phyloP scores from a whole-genome alignment of 345 rosid genomes.

The Cardamine occulta region DNA sequence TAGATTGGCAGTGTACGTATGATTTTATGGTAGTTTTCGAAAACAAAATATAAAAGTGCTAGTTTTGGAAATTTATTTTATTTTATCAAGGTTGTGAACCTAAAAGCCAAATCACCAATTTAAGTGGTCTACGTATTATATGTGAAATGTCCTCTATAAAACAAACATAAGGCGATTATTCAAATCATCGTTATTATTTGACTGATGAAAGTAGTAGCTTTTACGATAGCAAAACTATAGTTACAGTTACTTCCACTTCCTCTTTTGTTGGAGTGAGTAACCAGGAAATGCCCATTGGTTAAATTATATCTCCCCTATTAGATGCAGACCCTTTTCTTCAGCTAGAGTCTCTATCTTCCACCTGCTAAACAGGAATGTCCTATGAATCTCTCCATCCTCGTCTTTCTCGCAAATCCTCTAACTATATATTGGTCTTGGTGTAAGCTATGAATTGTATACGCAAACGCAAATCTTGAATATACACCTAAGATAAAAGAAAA shows the following conservation, averaged over 20 bases:
- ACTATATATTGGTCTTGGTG: conserved; percentile 35
- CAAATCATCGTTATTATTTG: neutral
- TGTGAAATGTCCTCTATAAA: neutral
- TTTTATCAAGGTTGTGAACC: neutral
- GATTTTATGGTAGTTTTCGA: too few relatives aligned
- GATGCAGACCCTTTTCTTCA: neutral
- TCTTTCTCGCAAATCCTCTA: conserved; percentile 41
- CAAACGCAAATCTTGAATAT: neutral
- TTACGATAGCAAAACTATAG: conserved; percentile 7
- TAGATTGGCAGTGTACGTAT: neutral
- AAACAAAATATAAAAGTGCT: neutral
- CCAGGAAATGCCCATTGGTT: conserved; percentile 37
- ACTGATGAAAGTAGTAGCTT: conserved; percentile 20
- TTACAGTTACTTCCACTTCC: conserved; percentile 37
- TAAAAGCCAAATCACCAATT: conserved; percentile 6
- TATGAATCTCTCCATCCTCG: conserved; percentile 51
- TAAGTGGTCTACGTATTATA: neutral
- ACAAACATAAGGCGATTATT: neutral
- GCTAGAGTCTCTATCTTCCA: conserved; percentile 44
- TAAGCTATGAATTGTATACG: too few relatives aligned
- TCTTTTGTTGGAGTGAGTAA: conserved; percentile 50
- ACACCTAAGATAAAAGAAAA: too few relatives aligned
- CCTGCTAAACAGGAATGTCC: conserved; percentile 41
- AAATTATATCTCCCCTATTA: conserved; percentile 19
- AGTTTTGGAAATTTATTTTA: neutral